Base-by-base conservation (phyloP, 1,284 basidiomycete species). In the Macrocystidia cucumis region DNA sequence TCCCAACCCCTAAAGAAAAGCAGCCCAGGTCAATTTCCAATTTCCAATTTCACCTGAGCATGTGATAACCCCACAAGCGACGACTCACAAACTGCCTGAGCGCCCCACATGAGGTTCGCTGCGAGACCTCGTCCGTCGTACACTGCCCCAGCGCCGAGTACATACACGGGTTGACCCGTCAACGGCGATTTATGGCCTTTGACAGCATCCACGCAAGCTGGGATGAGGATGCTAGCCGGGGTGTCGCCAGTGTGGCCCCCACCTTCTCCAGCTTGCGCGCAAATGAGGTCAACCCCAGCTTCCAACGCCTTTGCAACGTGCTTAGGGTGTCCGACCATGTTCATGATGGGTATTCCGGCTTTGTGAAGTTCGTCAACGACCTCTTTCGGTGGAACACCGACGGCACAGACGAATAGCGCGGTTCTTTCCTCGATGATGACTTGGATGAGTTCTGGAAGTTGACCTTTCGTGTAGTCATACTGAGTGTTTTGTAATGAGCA, bases 301-400 rank as follows among this genome's bases (percentile, higher is more conserved):
- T 4, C 82, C 16, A 91, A 67, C 4, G 86, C 89, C 59, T 90
- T 89, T 18, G 62, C 54, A 34, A 86, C 87, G 50, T 92, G 89
- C 76, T 82, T 91, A n/a, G 85, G 85, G 49, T 87, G 81, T 16
- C 88, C 90, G 40, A 95, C 69, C 86, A 95, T 92, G 63, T 91
- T 92, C 86, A 91, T 90, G 22, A 90, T 79, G 1, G 74, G 60
- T 40, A 91, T 87, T 2, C 80, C 78, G 22, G 81, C 83, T 29
- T 74, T 68, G 55, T 92, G 89, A 3, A 91, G 65, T 51, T 74
- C 80, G 43, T 91, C 84, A 5, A 92, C 86, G 30, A 74, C 82
- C 51, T 78, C 73, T 51, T 78, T 87, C 1, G 89, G 86, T 7
- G 90, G 89, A 2, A 92, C 86, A 36, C 89, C 89, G 16, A 88